Percentiles rank a stretch among this genome's conserved stretches.
Conservation (phyloP, 2,329 filamentous ascomycete species). For the Penicillium thymicola region DNA sequence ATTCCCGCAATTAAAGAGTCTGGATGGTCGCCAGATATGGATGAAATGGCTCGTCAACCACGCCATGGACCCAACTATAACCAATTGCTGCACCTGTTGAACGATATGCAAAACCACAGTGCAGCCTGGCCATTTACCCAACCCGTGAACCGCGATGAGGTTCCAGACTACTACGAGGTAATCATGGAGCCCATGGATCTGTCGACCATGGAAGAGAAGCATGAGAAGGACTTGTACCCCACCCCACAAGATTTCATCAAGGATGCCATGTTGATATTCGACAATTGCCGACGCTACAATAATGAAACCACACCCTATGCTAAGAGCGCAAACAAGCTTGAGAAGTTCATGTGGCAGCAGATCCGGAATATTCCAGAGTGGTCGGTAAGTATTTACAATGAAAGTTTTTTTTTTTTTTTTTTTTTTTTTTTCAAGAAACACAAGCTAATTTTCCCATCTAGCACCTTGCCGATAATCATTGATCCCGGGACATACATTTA, state of each 20-base stretch:
- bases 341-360: slow-evolving; percentile 92
- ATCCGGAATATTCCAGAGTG: slow-evolving; percentile 91
- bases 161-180: slow-evolving; percentile 97
- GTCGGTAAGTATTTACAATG: slow-evolving; percentile 53
- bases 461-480: slow-evolving; percentile 42
- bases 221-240: slow-evolving; percentile 88
- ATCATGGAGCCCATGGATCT: slow-evolving; percentile 98
- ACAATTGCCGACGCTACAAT: slow-evolving; percentile 95
- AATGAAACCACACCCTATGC: slow-evolving; percentile 93
- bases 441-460: slow-evolving; percentile 18
- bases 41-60: slow-evolving; percentile 89
- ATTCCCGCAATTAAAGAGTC: slow-evolving; percentile 87
- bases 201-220: slow-evolving; percentile 90
- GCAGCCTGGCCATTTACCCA: slow-evolving; percentile 92
- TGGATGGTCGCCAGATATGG: slow-evolving; percentile 97
- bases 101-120: slow-evolving; percentile 90
- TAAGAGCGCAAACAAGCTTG: slow-evolving; percentile 89
- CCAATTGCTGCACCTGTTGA: slow-evolving; percentile 85
- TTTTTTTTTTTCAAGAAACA: neutral
- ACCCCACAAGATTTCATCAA: slow-evolving; percentile 89
- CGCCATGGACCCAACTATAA: slow-evolving; percentile 96
- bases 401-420: neutral
- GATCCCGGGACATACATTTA: slow-evolving; percentile 8
- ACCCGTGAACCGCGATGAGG: slow-evolving; percentile 92
- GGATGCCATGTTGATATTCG: slow-evolving; percentile 84